phyloP scores from a whole-genome alignment of 2,329 filamentous ascomycete genomes.

The Hirsutella thompsonii region DNA sequence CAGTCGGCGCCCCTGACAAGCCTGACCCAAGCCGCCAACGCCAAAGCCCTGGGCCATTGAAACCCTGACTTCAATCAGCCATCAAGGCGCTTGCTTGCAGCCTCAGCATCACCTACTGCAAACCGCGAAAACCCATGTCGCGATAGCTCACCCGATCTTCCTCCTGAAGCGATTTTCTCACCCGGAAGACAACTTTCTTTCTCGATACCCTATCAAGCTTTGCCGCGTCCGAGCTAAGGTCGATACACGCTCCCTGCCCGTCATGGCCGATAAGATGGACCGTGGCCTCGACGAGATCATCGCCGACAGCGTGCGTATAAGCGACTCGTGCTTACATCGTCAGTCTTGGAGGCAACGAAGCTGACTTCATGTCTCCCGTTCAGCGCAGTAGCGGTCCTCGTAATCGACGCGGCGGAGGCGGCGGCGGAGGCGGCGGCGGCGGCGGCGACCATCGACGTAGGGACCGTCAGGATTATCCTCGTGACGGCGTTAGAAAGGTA shows the following conservation, averaged over 20 bases:
- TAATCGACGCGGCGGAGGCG: slow-evolving; percentile 22
- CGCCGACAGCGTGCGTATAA: slow-evolving; percentile 28
- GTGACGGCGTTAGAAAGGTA: slow-evolving; percentile 88
- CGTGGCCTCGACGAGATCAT: slow-evolving; percentile 45
- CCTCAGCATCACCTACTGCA: too few relatives aligned
- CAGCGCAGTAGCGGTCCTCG: slow-evolving; percentile 22
- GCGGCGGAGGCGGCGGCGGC: too few relatives aligned
- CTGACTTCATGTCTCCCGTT: slow-evolving; percentile 1
- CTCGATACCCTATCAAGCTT: too few relatives aligned
- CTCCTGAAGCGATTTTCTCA: too few relatives aligned
- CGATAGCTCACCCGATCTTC: too few relatives aligned
- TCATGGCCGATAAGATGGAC: slow-evolving; percentile 33
- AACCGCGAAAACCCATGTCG: too few relatives aligned
- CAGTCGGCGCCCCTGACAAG: too few relatives aligned
- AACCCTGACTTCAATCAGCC: too few relatives aligned
- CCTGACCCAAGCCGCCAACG: too few relatives aligned
- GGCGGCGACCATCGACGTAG: slow-evolving; percentile 19
- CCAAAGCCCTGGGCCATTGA: too few relatives aligned
- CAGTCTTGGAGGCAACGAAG: neutral
- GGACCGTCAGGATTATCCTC: slow-evolving; percentile 41
- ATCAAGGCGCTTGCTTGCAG: too few relatives aligned
- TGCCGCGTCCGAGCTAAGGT: neutral
- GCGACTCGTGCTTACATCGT: neutral
- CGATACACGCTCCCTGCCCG: slow-evolving; percentile 1
- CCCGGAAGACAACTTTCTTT: too few relatives aligned